Base-by-base conservation (phyloP, 768 basidiomycete genomes). In the Russula vinacea region DNA sequence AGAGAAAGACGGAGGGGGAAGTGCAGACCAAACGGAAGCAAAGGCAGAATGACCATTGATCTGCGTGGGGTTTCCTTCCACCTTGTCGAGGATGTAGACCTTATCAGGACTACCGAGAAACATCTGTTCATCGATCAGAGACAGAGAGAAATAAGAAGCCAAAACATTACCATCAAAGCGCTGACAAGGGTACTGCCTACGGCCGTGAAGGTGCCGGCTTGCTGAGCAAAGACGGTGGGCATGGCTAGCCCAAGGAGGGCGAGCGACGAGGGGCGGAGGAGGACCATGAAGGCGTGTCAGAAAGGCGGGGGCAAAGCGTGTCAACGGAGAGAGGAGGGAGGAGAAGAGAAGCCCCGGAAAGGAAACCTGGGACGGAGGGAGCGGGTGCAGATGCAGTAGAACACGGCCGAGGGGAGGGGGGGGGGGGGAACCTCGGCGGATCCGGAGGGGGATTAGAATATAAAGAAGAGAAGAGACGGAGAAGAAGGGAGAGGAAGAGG, bases 1-100 rank as follows among this genome's bases (percentile, higher is more conserved):
- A 39, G 39, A 16, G 24, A 11, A 7, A 3, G 3, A 22, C 6
- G 19, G 17, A 7, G 1, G n/a, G 9, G 1, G 16, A 5, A 62
- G 32, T n/a, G 19, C 44, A 24, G 33, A 62, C 60, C 60, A 62
- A 26, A 62, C 44, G 8, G 60, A 54, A 2, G 53, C 60, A 7
- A 19, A 62, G 1, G 19, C 53, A 10, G 60, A 2, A 47, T 62
- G 60, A 9, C 53, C 53, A 3, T 19, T n/a, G 17, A 62, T 37
- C 5, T 55, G 24, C 1, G 32, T 6, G 6, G 42, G 22, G 29
- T 62, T 62, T 2, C 17, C 44, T 37, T 62, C 60, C 11, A 39
- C 60, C 5, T 62, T 62, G 24, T 62, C 60, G 29, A 62, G 35
- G 44, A 62, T 62, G 53, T 62, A 55, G 17, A 62, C 60, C 60